Base-by-base conservation (phyloP, 202 grass and related monocot genomes). In the Saccharum hybrid region DNA sequence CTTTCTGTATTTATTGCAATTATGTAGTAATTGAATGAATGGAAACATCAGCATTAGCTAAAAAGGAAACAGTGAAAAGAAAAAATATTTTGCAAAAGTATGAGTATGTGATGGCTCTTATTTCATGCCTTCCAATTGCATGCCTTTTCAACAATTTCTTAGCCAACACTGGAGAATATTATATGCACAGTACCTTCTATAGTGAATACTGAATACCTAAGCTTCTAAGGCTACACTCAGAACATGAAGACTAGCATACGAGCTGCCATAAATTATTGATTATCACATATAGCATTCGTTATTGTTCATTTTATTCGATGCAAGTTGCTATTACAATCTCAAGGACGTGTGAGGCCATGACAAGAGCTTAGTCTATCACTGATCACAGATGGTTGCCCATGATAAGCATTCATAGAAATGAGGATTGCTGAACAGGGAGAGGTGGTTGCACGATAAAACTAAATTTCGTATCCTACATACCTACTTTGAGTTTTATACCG, bases 1-100 rank as follows among this genome's bases (percentile, higher is more conserved):
- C 43, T 88, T 66, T 66, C 34, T 36, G 18, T 66, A 65, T 67
- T 68, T 66, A 72, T 66, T 77, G 59, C 45, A 54, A 38, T 43
- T 43, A 68, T 59, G n/a, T 67, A 18, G 7, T 33, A 63, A 23
- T 21, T 82, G 41, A 52, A 51, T 63, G 31, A 71, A 40, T 49
- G 56, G 8, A 63, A 45, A 77, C 36, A 76, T 41, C 23, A 59
- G 1, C 65, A 18, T 39, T 80, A 75, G 64, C 37, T 68, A 66
- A 68, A 33, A 75, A 39, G 30, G 40, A 36, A 63, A 42, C 30
- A n/a, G 14, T 16, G 33, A 54, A 42, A 72, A 66, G 41, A 15
- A 52, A 10, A 9, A 60, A 10, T 60, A 22, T 60, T 81, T 9
- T 30, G 5, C 7, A 6, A 11, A 28, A 28, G 4, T 30, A 16